Evolutionary conservation across 1,284 basidiomycete species (phyloP).

Genomic region (Mrakiaceae sp.): DNA sequence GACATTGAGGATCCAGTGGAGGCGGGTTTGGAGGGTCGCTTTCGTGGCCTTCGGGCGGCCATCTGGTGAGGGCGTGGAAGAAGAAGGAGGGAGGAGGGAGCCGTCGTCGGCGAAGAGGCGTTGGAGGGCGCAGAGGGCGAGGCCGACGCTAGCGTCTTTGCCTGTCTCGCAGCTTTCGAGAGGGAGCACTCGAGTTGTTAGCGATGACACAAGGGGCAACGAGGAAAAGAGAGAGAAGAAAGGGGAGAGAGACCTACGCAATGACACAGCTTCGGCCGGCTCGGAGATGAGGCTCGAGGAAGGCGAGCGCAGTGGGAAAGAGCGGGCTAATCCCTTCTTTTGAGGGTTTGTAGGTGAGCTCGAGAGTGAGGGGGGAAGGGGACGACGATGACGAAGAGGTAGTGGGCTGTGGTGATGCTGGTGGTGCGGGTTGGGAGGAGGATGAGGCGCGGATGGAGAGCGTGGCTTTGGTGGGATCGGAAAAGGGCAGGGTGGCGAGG

Average conservation of each 20-base stretch:
- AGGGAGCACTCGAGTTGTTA: too few relatives aligned
- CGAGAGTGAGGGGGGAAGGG: neutral
- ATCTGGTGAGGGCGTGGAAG: constrained; percentile 20
- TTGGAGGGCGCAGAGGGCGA: constrained; percentile 48
- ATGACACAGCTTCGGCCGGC: constrained; percentile 40
- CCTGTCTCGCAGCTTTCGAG: constrained; percentile 40
- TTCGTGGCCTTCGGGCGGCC: constrained; percentile 39
- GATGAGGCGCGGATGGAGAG: neutral
- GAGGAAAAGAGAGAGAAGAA: too few relatives aligned
- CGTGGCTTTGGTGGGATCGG: neutral
- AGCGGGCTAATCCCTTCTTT: constrained; percentile 2
- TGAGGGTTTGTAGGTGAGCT: constrained; percentile 1
- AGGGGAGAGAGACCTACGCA: constrained; percentile 21
- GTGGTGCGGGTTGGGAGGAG: too few relatives aligned
- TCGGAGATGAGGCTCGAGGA: constrained; percentile 26
- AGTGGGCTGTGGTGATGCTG: neutral
- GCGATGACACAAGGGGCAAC: too few relatives aligned
- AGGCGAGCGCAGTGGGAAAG: neutral
- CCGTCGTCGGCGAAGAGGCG: constrained; percentile 42
- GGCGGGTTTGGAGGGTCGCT: constrained; percentile 48
- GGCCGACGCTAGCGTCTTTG: constrained; percentile 51
- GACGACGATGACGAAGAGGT: neutral
- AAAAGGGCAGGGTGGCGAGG: neutral
- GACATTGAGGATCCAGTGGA: constrained; percentile 70
- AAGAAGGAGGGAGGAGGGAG: constrained; percentile 15